Conservation (phyloP, 495 filamentous ascomycete genomes). For the Bacidia rubella region DNA sequence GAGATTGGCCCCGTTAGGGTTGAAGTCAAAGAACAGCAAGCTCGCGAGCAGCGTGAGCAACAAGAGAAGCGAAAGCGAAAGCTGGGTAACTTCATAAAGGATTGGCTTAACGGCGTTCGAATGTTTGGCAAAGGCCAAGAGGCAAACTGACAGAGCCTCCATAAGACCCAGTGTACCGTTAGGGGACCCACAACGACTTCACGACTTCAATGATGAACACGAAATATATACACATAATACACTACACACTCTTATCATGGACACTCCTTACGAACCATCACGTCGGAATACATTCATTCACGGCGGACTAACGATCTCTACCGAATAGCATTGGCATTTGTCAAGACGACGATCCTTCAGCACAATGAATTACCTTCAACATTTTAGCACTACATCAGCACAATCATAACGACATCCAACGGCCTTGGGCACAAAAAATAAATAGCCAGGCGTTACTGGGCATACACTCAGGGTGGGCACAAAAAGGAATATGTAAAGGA, state of each 20-base stretch:
- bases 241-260: neutral
- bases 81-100: constrained; percentile 20
- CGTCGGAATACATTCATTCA: neutral
- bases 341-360: neutral
- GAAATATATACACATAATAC: neutral
- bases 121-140: constrained; percentile 5
- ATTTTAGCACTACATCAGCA: neutral
- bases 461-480: neutral
- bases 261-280: neutral
- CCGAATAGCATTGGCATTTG: neutral
- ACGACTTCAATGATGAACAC: neutral
- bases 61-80: constrained; percentile 21
- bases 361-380: neutral
- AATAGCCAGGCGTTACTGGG: neutral
- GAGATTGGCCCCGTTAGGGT: constrained; percentile 39
- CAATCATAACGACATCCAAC: neutral
- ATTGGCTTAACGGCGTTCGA: constrained; percentile 2
- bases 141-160: neutral
- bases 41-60: constrained; percentile 12
- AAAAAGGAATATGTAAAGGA: no score
- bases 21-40: constrained; percentile 23
- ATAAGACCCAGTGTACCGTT: neutral
- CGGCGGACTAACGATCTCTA: neutral
- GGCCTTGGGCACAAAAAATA: neutral
- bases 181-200: neutral